Base-by-base conservation (phyloP, 495 filamentous ascomycete species). In the Hypoxylon crocopeplum region DNA sequence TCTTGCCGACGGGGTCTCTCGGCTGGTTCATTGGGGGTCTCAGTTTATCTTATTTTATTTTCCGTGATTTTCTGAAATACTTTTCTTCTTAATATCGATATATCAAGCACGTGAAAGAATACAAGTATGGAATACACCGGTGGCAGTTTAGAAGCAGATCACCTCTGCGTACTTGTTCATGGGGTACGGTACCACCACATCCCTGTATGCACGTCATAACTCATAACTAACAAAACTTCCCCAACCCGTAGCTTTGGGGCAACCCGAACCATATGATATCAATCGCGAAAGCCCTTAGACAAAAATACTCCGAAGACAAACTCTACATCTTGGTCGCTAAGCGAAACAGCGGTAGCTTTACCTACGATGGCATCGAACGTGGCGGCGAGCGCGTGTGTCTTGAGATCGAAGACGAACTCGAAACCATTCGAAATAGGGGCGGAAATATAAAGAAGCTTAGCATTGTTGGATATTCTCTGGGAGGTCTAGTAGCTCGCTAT, bases 161-260 rank as follows among this genome's bases (percentile, higher is more conserved):
- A 97, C 73, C 85, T 98, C 34, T 91, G 88, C 71, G 91, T 98
- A n/a, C 78, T 98, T n/a, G 86, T 97, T 27, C 93, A 97, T 74
- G 93, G 93, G 27, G 92, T 94, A 82, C 68, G 83, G 64, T 38
- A 25, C 36, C 42, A 16, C 36, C 24, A 33, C 67, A 71, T 40
- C 17, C 56, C 44, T 59, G 41, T 22, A 53, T 51, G 37, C 48
- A 49, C 37, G 33, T 17, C 46, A 33, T 48, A 12, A 7, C 32
- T 68, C 65, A 27, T 8, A 27, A 44, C 75, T 74, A 41, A 68
- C 58, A 37, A 21, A 11, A 5, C 11, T 36, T 34, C 17, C 38
- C 48, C 3, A 12, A 29, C 10, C 13, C 12, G 51, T 54, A 91
- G 91, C 82, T 96, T 56, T 97, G 94, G 94, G 93, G 93, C 12